phyloP scores from a whole-genome alignment of 108 stramenopile genomes.

The Aurantiochytrium sp. region DNA sequence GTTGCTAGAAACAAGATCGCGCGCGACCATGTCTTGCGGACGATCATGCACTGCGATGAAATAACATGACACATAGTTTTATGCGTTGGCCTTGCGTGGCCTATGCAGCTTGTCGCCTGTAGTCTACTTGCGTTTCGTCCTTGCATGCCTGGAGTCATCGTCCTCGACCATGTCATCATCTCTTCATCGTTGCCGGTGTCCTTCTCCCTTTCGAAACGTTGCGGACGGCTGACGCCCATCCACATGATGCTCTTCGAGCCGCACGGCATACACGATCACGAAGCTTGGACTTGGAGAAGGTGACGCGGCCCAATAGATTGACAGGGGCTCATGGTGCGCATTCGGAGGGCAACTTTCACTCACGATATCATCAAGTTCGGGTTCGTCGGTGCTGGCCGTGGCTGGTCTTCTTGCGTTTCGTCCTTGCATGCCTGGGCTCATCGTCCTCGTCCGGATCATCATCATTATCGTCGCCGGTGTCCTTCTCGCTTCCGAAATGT shows the following conservation, averaged over 20 bases:
- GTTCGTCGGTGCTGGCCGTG: not conserved
- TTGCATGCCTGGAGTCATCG: not conserved
- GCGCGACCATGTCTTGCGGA: no score
- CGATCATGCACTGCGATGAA: no score
- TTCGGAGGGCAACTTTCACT: not conserved
- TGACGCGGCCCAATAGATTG: not conserved
- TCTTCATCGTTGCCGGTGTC: not conserved
- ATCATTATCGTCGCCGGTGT: not conserved
- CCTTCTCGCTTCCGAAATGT: not conserved
- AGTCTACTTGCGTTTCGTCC: no score
- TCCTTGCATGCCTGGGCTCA: not conserved
- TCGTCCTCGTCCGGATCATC: not conserved
- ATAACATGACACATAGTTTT: no score
- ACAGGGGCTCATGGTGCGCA: not conserved
- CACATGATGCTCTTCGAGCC: not conserved
- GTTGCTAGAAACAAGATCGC: no score
- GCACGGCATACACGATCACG: not conserved
- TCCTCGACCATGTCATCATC: not conserved
- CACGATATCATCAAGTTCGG: no score
- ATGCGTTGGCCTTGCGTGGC: no score
- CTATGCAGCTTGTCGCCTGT: no score
- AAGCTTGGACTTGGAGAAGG: not conserved
- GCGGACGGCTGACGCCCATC: not conserved
- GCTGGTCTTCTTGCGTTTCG: no score
- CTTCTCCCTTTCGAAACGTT: not conserved